Conservation (phyloP, 108 stramenopile genomes). For the Nannochloropsis oceanica region DNA sequence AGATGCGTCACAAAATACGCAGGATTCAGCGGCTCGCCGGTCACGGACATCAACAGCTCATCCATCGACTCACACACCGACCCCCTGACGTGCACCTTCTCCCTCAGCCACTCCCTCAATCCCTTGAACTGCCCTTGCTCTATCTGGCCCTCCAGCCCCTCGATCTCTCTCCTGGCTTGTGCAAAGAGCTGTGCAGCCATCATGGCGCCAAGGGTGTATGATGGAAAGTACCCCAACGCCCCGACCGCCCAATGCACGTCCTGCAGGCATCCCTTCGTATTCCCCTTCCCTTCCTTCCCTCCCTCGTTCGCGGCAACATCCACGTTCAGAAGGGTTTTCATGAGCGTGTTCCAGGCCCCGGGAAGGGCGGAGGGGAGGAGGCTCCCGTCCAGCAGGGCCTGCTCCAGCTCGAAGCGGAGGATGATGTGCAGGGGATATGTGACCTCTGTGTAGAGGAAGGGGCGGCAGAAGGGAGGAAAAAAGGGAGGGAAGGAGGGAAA, state of each 20-base stretch:
- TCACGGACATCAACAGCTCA: not conserved
- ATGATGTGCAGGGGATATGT: constrained; percentile 73
- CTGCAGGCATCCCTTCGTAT: constrained; percentile 26
- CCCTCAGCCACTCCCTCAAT: not conserved
- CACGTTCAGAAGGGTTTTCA: constrained; percentile 50
- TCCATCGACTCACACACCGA: not conserved
- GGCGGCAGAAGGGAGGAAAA: not conserved
- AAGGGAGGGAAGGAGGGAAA: not conserved
- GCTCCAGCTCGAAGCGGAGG: constrained; percentile 60
- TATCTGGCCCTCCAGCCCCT: not conserved
- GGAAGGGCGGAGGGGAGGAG: constrained; percentile 51
- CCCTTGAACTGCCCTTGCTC: not conserved
- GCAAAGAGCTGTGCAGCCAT: constrained; percentile 55
- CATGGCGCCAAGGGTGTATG: constrained; percentile 60
- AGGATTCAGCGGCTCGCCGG: not conserved
- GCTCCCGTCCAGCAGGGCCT: constrained; percentile 51
- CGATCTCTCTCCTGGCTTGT: not conserved
- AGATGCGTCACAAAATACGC: not conserved
- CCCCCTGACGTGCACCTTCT: not conserved
- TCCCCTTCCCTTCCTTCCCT: not conserved
- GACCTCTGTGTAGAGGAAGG: constrained; percentile 45
- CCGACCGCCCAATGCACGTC: constrained; percentile 68
- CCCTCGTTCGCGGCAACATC: constrained; percentile 55
- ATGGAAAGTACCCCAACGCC: constrained; percentile 79
- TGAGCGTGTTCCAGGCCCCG: constrained; percentile 50